Percentiles rank a stretch among this genome's conserved stretches.
Evolutionary conservation across 2,329 filamentous ascomycete genomes (phyloP).

Genomic region (Aspergillus pseudoglaucus): DNA sequence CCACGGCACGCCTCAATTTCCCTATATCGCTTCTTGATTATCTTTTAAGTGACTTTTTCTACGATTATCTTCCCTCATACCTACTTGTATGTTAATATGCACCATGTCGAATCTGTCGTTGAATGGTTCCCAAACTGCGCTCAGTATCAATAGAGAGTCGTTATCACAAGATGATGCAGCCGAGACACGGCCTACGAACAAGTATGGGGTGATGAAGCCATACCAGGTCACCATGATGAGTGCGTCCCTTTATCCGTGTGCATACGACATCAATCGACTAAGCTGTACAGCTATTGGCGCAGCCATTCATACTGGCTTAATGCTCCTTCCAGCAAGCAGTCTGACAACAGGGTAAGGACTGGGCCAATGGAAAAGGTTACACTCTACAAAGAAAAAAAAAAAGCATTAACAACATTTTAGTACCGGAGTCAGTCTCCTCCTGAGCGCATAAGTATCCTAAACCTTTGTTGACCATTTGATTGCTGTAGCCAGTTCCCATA

Average conservation of each 20-base stretch:
- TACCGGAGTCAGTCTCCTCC: conserved; percentile 19
- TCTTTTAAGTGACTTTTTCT: not conserved
- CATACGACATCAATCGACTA: conserved; percentile 16
- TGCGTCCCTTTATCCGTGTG: conserved; percentile 21
- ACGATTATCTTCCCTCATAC: not conserved
- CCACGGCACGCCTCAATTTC: no score
- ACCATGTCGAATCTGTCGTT: not conserved
- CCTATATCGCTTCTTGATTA: not conserved
- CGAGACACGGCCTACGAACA: not conserved
- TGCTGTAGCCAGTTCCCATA: conserved; percentile 25
- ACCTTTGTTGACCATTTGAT: conserved; percentile 1
- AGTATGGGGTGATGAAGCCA: conserved; percentile 3
- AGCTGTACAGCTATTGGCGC: conserved; percentile 21
- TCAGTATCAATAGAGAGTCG: not conserved
- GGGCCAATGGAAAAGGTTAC: not conserved
- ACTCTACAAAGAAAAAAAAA: not conserved
- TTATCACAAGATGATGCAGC: not conserved
- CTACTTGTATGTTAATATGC: not conserved
- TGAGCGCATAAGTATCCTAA: not conserved
- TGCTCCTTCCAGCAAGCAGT: conserved; percentile 23
- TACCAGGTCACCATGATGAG: conserved; percentile 7
- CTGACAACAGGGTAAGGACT: conserved; percentile 19
- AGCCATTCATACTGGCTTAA: conserved; percentile 26
- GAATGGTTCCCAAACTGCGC: not conserved
- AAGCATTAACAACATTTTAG: conserved; percentile 10